phyloP scores from a whole-genome alignment of 2,329 filamentous ascomycete species.

The Colletotrichum acutatum region DNA sequence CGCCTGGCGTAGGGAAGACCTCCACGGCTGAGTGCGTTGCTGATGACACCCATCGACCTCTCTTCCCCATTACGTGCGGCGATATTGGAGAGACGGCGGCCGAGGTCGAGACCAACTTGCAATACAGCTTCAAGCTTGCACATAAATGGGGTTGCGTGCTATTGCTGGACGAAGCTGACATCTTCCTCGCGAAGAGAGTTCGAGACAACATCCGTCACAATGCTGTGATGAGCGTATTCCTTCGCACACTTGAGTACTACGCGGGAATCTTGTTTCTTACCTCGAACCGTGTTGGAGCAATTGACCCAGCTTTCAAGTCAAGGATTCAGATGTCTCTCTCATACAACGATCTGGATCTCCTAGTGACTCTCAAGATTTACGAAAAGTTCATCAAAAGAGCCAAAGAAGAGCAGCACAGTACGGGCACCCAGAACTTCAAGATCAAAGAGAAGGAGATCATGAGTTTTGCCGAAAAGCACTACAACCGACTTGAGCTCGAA shows the following conservation, averaged over 20 bases:
- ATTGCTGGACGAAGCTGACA: slow-evolving; percentile 13
- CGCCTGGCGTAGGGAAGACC: no score
- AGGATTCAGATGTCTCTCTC: slow-evolving; percentile 59
- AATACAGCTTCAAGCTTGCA: no score
- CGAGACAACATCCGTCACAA: slow-evolving; percentile 58
- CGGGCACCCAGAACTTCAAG: neutral
- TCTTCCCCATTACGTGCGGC: no score
- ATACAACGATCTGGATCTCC: slow-evolving; percentile 45
- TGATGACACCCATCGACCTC: no score
- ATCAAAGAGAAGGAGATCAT: slow-evolving; percentile 10
- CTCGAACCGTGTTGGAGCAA: slow-evolving; percentile 55
- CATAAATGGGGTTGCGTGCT: no score
- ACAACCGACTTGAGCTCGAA: neutral
- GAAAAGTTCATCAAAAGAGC: slow-evolving; percentile 22
- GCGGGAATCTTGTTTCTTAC: slow-evolving; percentile 59
- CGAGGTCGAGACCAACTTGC: no score
- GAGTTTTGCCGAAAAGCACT: neutral
- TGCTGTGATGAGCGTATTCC: slow-evolving; percentile 45
- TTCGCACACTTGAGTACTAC: slow-evolving; percentile 57
- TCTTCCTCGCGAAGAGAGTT: slow-evolving; percentile 68
- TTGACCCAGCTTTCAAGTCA: slow-evolving; percentile 59
- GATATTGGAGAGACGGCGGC: no score
- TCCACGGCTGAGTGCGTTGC: no score
- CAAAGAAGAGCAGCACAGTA: slow-evolving; percentile 15
- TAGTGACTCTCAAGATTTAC: slow-evolving; percentile 19